Evolutionary conservation across 306 rosid genomes (phyloP), one percentile per base, ranked within the genome.

Genomic region (Cotoneaster glaucophyllus): DNA sequence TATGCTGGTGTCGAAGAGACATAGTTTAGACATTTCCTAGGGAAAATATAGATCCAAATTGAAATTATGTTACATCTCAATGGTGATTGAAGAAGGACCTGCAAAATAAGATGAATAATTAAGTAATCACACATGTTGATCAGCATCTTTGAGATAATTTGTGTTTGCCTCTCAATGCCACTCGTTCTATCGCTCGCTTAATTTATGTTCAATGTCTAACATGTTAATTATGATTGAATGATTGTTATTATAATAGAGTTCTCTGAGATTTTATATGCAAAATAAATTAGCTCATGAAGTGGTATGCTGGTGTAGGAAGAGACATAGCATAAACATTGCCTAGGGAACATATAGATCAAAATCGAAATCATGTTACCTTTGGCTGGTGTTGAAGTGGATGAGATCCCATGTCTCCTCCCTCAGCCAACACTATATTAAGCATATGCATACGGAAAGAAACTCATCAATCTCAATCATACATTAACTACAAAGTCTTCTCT

Each of bases 341-440:
- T 34, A 22, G 9, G 11, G 43, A 18, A 65, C 74, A 56, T 69
- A 15, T 64, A 76, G 56, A 78, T 72, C 77, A 29, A 75, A 81
- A 78, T 81, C 68, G 12, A 50, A 57, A 82, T 45, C 71, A 76
- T 59, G 73, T 82, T 74, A 57, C 21, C 24, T 8, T 32, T 29
- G 25, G 28, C 18, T 76, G 76, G 62, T 67, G 61, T 32, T 56
- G 69, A 67, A 58, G 48, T 8, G 9, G 59, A 64, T 28, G 80
- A 64, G 86, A 85, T 79, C 73, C 82, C 80, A 15, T 85, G 83
- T 72, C 78, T 68, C 80, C 78, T 26, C n/a, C 52, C 9, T 34
- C 41, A 54, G 22, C 75, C n/a, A 53, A 34, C 64, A 11, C 34
- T 54, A 71, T 34, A 71, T n/a, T 37, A 32, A n/a, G 32, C 13